A percentile compares a stretch with the other conserved stretches of the same genome.
phyloP scores from a whole-genome alignment of 1,139 yeast genomes.

The Hanseniaspora sp. region DNA sequence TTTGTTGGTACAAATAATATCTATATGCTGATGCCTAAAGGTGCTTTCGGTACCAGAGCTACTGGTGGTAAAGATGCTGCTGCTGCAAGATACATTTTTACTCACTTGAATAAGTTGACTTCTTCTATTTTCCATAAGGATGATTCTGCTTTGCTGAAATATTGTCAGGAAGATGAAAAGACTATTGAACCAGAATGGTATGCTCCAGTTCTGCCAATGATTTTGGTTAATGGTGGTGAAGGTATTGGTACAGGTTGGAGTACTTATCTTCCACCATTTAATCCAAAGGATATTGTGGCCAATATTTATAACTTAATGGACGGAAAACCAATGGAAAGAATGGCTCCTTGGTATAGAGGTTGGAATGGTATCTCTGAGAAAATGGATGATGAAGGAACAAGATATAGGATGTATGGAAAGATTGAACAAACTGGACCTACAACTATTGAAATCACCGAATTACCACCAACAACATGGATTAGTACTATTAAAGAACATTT shows the following conservation, averaged over 20 bases:
- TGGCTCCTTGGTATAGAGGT: constrained; percentile 93
- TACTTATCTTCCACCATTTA: constrained; percentile 79
- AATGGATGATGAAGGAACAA: constrained; percentile 48
- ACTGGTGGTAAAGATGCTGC: constrained; percentile 98
- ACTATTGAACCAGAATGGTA: constrained; percentile 96
- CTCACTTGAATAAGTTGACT: constrained; percentile 70
- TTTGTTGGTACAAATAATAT: constrained; percentile 89
- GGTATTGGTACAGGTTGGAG: constrained; percentile 99
- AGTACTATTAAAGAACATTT: constrained; percentile 76
- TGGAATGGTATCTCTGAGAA: constrained; percentile 80
- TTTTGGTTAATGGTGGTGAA: constrained; percentile 88
- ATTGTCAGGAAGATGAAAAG: constrained; percentile 85
- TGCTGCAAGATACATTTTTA: constrained; percentile 95
- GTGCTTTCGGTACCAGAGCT: constrained; percentile 94
- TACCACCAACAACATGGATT: constrained; percentile 92
- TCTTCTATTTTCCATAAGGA: constrained; percentile 63
- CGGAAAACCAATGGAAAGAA: constrained; percentile 56
- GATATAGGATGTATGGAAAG: constrained; percentile 63
- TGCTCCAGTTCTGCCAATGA: constrained; percentile 82
- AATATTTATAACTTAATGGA: constrained; percentile 66
- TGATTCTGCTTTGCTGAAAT: constrained; percentile 68
- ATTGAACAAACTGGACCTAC: constrained; percentile 72
- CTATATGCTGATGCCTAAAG: constrained; percentile 76
- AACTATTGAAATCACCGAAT: constrained; percentile 79
- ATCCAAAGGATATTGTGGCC: constrained; percentile 70